These are phyloP conservation scores for Quercus mongolica DNA, from an alignment of 306 rosid genomes.

Conservation along the genomic window DNA sequence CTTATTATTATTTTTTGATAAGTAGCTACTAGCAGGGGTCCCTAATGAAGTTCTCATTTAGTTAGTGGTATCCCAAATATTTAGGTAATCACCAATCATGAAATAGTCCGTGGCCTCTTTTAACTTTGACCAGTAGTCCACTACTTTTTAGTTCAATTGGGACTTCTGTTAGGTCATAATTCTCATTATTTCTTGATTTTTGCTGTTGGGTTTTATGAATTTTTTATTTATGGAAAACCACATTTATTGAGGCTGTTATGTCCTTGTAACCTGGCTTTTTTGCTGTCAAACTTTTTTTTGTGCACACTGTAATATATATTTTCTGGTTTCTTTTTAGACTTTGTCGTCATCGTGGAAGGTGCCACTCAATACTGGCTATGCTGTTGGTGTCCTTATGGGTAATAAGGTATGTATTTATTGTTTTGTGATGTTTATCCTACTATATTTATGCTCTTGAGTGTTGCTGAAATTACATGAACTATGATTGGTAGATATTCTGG, in stretches of 20 bases:
- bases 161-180: background rate
- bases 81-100: background rate
- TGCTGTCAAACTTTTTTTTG: slow-evolving; percentile 6
- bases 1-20: no score
- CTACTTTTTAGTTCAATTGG: background rate
- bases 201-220: background rate
- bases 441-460: background rate
- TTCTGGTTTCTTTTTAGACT: slow-evolving; percentile 55
- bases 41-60: background rate
- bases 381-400: slow-evolving; percentile 73
- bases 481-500: background rate
- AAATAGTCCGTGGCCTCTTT: background rate
- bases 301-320: background rate
- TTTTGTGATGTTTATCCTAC: slow-evolving; percentile 6
- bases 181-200: background rate
- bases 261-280: background rate
- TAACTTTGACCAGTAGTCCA: background rate
- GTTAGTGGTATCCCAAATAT: background rate
- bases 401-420: slow-evolving; percentile 55
- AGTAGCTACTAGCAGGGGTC: background rate
- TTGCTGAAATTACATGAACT: slow-evolving; percentile 1
- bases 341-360: slow-evolving; percentile 68
- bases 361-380: slow-evolving; percentile 51
- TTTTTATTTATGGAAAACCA: background rate
- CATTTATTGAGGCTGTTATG: background rate